Evolutionary conservation across 2,329 filamentous ascomycete species (phyloP).

Genomic region (Chrysoporthe puriensis): DNA sequence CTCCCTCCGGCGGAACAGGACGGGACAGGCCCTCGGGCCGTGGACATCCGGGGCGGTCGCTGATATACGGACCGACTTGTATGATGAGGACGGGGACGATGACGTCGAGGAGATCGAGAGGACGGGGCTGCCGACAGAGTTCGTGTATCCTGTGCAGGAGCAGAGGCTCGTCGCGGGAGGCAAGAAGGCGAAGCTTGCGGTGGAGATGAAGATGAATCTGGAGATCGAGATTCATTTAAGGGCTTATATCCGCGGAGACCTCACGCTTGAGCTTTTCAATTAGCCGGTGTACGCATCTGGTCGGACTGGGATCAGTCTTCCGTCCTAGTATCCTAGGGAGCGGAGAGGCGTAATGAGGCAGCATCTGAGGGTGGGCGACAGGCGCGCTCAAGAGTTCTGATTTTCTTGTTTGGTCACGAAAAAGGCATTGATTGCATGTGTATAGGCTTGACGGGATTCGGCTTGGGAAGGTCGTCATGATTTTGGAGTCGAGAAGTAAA

Average conservation of each 20-base stretch:
- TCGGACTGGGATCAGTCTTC: background rate
- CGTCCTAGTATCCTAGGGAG: background rate
- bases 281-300: conserved; percentile 1
- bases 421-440: background rate
- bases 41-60: conserved; percentile 15
- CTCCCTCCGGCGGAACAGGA: conserved; percentile 8
- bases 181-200: conserved; percentile 28
- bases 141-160: background rate
- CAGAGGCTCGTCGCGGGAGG: conserved; percentile 21
- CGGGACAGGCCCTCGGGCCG: conserved; percentile 17
- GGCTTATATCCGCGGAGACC: conserved; percentile 68
- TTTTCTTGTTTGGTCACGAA: background rate
- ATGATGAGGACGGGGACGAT: background rate
- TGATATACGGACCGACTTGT: conserved; percentile 11
- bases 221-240: conserved; percentile 72
- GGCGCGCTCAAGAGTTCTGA: background rate
- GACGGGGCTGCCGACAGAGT: conserved; percentile 1
- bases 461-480: background rate
- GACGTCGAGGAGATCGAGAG: conserved; percentile 7
- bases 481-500: conserved; percentile 2
- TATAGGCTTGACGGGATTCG: background rate
- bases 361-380: background rate
- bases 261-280: conserved; percentile 59
- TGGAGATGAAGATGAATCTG: conserved; percentile 63
- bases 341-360: background rate